Percentiles rank a stretch among this genome's conserved stretches.
Conservation (phyloP, 108 stramenopile genomes). For the Pseudonitzschia delicatissima region DNA sequence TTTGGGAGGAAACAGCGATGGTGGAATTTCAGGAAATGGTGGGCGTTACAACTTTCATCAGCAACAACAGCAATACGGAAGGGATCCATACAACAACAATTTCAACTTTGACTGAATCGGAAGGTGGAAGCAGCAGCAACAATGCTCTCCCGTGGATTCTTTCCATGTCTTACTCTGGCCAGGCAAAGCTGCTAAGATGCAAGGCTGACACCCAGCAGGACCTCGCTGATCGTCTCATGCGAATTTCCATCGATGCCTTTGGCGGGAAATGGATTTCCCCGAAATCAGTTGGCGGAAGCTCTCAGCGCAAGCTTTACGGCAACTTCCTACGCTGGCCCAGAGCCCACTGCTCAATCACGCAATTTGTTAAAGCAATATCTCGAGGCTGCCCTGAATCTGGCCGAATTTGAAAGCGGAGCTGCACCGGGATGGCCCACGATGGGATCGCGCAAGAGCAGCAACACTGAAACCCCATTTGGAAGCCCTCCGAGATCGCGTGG, state of each 20-base stretch:
- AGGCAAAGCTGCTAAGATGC: slow-evolving; percentile 56
- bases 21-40: too few species aligned
- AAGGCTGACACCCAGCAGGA: slow-evolving; percentile 70
- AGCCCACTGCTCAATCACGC: slow-evolving; percentile 53
- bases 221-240: slow-evolving; percentile 82
- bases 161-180: slow-evolving; percentile 61
- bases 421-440: slow-evolving; percentile 48
- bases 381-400: slow-evolving; percentile 72
- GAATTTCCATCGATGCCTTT: slow-evolving; percentile 85
- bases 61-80: slow-evolving; percentile 9
- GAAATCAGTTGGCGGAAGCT: slow-evolving; percentile 80
- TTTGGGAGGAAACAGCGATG: slow-evolving; percentile 9
- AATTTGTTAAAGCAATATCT: slow-evolving; percentile 70
- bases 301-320: slow-evolving; percentile 75
- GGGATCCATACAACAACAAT: slow-evolving; percentile 12
- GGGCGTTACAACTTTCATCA: neutral
- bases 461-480: neutral
- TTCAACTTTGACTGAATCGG: neutral
- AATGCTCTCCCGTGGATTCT: slow-evolving; percentile 40
- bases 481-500: neutral
- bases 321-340: slow-evolving; percentile 79
- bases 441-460: neutral
- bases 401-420: slow-evolving; percentile 56
- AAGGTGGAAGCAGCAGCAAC: neutral
- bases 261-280: slow-evolving; percentile 81